Percentiles rank a stretch among this genome's conserved stretches.
Conservation (phyloP, 2,329 filamentous ascomycete genomes). For the Penicillium sclerotiorum region DNA sequence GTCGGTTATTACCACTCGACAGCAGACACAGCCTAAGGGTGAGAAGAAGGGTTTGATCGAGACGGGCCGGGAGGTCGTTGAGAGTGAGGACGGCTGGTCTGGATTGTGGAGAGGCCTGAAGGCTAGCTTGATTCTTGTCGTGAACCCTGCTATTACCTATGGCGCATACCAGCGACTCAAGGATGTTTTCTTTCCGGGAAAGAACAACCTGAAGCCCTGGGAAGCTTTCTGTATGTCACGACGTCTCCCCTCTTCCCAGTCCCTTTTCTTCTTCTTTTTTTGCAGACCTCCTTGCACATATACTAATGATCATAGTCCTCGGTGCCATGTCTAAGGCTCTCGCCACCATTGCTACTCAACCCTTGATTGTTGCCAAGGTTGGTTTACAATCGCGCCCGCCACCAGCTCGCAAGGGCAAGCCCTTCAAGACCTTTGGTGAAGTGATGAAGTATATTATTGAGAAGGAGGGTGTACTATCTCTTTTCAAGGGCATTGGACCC, state of each 20-base stretch:
- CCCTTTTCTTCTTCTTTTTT: too few relatives aligned
- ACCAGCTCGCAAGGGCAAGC: conserved; percentile 78
- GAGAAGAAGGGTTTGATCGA: conserved; percentile 85
- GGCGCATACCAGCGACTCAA: conserved; percentile 91
- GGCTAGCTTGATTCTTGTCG: conserved; percentile 89
- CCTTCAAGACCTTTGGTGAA: conserved; percentile 89
- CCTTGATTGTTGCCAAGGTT: conserved; percentile 96
- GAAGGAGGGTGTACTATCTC: conserved; percentile 77
- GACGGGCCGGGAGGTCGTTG: conserved; percentile 84
- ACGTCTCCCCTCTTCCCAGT: background rate
- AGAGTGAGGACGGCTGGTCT: conserved; percentile 84
- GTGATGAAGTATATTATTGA: conserved; percentile 94
- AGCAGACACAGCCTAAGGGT: conserved; percentile 85
- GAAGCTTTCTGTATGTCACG: conserved; percentile 83
- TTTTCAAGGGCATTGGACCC: conserved; percentile 96
- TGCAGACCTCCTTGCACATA: background rate
- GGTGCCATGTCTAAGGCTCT: conserved; percentile 91
- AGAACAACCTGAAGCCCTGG: conserved; percentile 72
- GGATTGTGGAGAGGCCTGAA: conserved; percentile 95
- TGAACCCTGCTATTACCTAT: conserved; percentile 97
- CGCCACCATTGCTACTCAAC: conserved; percentile 90
- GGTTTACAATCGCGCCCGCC: conserved; percentile 93
- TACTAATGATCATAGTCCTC: conserved; percentile 62
- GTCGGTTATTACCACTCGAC: conserved; percentile 89
- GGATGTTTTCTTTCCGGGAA: conserved; percentile 74